Percentiles rank a stretch among this genome's conserved stretches.
These are phyloP conservation scores for Exophiala sp. DNA, from an alignment of 2,329 filamentous ascomycete species.

Conservation along the genomic window DNA sequence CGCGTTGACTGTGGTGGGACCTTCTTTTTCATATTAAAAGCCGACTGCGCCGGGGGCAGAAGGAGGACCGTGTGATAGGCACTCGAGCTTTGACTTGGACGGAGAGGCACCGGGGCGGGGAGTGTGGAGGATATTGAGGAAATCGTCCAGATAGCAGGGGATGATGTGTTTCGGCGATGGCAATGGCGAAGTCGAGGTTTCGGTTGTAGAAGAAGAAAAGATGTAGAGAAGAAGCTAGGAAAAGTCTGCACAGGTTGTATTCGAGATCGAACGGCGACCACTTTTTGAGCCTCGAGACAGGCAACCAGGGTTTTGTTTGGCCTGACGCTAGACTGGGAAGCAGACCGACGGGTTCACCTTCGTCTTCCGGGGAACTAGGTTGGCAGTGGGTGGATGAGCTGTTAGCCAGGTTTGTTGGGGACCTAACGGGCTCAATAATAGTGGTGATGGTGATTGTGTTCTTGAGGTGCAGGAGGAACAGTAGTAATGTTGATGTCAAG, in stretches of 20 bases:
- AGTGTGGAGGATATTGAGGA: not conserved
- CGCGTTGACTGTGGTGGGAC: conserved; percentile 9
- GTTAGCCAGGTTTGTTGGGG: not conserved
- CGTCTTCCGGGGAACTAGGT: conserved; percentile 2
- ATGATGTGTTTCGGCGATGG: not conserved
- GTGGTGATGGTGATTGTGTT: not conserved
- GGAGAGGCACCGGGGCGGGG: conserved; percentile 8
- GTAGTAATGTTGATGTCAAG: not conserved
- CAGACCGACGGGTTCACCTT: not conserved
- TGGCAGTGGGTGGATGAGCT: not conserved
- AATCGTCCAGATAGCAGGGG: not conserved
- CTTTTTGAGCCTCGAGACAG: conserved; percentile 6
- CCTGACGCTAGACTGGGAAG: conserved; percentile 13
- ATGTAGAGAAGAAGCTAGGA: conserved; percentile 5
- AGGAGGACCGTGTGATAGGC: conserved; percentile 1
- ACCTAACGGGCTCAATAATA: not conserved
- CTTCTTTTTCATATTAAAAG: conserved; percentile 25
- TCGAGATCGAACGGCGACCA: not conserved
- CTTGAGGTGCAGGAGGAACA: not conserved
- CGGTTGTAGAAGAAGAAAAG: conserved; percentile 3
- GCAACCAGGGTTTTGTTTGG: conserved; percentile 15
- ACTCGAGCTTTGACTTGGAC: conserved; percentile 6
- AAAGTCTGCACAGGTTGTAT: not conserved
- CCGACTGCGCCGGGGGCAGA: conserved; percentile 15
- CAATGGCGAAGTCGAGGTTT: not conserved